A percentile compares a stretch with the other conserved stretches of the same genome.
Conservation (phyloP, 441 rosid genomes). For the Rhodomyrtus psidioides region DNA sequence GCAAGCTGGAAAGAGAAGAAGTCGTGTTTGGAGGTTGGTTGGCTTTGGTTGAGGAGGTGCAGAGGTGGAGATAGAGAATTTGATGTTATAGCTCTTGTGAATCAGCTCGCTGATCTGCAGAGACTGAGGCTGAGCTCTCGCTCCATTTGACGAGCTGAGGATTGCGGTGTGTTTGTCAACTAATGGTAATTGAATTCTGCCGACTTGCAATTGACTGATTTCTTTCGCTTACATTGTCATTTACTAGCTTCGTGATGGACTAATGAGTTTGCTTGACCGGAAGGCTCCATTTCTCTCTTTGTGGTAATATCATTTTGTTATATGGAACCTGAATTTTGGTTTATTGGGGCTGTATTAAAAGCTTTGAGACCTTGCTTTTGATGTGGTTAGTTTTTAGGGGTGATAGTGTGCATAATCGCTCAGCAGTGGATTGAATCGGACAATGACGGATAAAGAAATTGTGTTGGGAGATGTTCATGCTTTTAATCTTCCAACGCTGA, state of each 20-base stretch:
- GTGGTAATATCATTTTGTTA: not conserved
- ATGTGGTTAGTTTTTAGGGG: not conserved
- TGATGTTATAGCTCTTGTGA: not conserved
- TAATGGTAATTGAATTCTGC: not conserved
- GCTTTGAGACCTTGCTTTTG: not conserved
- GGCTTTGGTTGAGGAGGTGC: not conserved
- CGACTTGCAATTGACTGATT: not conserved
- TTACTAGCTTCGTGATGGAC: not conserved
- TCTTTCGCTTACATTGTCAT: not conserved
- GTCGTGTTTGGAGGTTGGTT: not conserved
- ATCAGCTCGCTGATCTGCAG: not conserved
- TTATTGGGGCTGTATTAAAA: not conserved
- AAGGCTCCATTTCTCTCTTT: not conserved
- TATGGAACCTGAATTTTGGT: not conserved
- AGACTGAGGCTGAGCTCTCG: not conserved
- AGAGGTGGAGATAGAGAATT: not conserved
- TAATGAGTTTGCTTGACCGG: not conserved
- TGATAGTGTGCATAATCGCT: not conserved
- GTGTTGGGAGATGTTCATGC: not conserved
- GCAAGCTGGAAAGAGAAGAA: not conserved
- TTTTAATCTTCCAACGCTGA: not conserved
- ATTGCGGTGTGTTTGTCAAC: not conserved
- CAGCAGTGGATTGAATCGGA: not conserved
- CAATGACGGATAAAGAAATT: not conserved
- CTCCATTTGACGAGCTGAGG: conserved; percentile 4